Base-by-base conservation (phyloP, 768 basidiomycete genomes). In the Mycena galopus region DNA sequence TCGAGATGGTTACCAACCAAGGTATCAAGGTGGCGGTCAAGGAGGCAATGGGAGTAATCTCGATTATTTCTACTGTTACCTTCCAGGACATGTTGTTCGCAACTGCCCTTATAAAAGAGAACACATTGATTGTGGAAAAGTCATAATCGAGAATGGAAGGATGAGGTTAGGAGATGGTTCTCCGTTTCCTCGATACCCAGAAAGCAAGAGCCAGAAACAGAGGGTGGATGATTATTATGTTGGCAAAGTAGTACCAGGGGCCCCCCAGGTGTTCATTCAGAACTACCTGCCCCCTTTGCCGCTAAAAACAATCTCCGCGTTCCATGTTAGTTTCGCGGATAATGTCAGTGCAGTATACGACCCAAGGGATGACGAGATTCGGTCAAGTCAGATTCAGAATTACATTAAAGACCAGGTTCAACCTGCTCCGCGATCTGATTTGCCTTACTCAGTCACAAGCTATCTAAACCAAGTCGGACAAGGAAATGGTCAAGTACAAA, bases 81-180 rank as follows among this genome's bases (percentile, higher is more conserved):
- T 42, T n/a, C 39, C 11, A 1, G 59, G 59, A 1, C 62, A 63
- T 16, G 37, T 65, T 32, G 51, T 65, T 23, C 19, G 65, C 7
- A 39, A 66, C 10, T 66, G 65, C 30, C 65, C 35, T 7, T 44
- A 66, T 27, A 66, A 66, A 16, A 10, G 12, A 21, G 65, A 66
- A 21, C 25, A 57, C n/a, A 66, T 66, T 3, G 32, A 57, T 11
- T 1, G 10, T 4, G 65, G 65, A 0, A 30, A 29, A 19, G n/a
- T 66, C 10, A 7, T 44, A 0, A 53, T 66, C n/a, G 65, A 66
- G 17, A 58, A 58, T 14, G 55, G 55, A 12, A 27, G 51, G 14
- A 56, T 57, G 47, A 57, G 23, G 32, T n/a, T 57, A 1, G 65
- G 55, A 14, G 55, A 66, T 66, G 65, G 65, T 5, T n/a, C 6